Percentiles rank a stretch among this genome's conserved stretches.
Conservation (phyloP, 768 basidiomycete genomes). For the Sporobolomyces roseus region DNA sequence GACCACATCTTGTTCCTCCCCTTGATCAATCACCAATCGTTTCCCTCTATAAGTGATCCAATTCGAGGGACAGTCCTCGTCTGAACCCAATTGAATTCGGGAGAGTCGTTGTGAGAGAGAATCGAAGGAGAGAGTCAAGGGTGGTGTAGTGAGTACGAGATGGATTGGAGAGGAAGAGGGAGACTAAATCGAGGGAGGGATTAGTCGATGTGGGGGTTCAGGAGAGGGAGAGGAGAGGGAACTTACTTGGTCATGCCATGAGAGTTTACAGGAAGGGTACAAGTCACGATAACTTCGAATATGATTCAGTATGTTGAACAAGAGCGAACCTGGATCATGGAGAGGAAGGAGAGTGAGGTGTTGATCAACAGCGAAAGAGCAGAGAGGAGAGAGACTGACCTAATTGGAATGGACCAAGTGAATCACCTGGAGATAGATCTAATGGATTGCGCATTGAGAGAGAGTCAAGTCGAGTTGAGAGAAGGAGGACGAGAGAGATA, state of each 20-base stretch:
- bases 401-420: slow-evolving; percentile 39
- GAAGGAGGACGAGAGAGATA: not conserved
- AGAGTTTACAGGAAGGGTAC: slow-evolving; percentile 23
- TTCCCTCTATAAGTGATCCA: slow-evolving; percentile 35
- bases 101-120: slow-evolving; percentile 14
- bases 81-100: slow-evolving; percentile 18
- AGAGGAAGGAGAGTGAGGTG: not conserved
- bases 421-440: slow-evolving; percentile 23
- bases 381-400: slow-evolving; percentile 23
- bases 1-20: slow-evolving; percentile 28
- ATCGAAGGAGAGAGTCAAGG: slow-evolving; percentile 20
- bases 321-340: slow-evolving; percentile 28
- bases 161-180: slow-evolving; percentile 13
- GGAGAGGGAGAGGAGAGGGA: not conserved
- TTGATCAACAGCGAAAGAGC: not conserved
- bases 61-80: slow-evolving; percentile 3
- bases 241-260: slow-evolving; percentile 34
- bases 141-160: slow-evolving; percentile 22
- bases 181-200: not conserved
- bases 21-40: not conserved
- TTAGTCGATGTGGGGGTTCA: not conserved
- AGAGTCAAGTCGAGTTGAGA: not conserved
- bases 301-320: slow-evolving; percentile 40
- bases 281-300: slow-evolving; percentile 13
- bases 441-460: not conserved